phyloP scores from a whole-genome alignment of 192 early-diverging fungal genomes.

The Diversispora epigaea region DNA sequence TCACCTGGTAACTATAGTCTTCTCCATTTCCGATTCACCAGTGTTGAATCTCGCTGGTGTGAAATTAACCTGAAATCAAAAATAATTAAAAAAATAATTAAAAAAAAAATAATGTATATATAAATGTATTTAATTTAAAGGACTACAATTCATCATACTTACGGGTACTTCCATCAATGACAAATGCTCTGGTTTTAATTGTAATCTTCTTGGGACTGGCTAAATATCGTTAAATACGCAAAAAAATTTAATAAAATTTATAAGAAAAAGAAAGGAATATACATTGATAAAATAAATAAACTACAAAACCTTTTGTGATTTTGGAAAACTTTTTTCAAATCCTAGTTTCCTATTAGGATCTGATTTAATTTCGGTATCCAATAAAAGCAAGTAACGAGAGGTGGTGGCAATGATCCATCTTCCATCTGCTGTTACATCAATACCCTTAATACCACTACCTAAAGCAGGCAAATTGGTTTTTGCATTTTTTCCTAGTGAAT shows the following conservation, averaged over 20 bases:
- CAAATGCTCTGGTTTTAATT: conserved; percentile 86
- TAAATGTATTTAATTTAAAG: neutral
- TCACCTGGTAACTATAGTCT: conserved; percentile 78
- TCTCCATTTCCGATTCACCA: conserved; percentile 65
- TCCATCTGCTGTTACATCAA: conserved; percentile 88
- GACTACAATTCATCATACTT: neutral
- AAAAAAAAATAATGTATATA: too few relatives aligned
- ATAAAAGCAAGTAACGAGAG: conserved; percentile 78
- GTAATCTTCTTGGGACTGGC: conserved; percentile 67
- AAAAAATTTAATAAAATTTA: neutral
- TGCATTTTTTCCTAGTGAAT: conserved; percentile 75
- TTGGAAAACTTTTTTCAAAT: conserved; percentile 70
- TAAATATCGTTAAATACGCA: conserved; percentile 3
- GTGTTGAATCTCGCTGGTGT: conserved; percentile 90
- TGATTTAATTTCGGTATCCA: conserved; percentile 65
- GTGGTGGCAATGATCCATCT: conserved; percentile 87
- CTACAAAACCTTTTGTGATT: conserved; percentile 55
- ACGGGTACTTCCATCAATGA: conserved; percentile 66
- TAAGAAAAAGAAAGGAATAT: neutral
- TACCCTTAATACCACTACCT: conserved; percentile 84
- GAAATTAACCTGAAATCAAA: conserved; percentile 56
- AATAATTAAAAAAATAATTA: neutral
- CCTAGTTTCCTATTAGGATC: conserved; percentile 54
- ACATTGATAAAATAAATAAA: neutral
- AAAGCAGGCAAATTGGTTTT: conserved; percentile 84